Conservation (phyloP, 1,284 basidiomycete genomes). For the Volvariella surrecta region DNA sequence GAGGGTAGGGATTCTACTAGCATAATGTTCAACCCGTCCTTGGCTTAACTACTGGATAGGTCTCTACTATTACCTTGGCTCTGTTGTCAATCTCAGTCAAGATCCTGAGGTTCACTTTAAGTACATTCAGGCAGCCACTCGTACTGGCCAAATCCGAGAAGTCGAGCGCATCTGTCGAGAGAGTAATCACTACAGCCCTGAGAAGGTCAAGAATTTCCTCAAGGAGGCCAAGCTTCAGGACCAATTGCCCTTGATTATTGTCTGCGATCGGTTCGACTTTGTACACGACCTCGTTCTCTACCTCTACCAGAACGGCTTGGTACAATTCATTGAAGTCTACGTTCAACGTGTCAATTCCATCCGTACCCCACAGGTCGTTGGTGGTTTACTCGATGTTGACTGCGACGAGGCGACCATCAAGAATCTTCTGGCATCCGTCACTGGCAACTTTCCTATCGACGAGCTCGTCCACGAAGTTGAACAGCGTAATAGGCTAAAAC, state of each 20-base stretch:
- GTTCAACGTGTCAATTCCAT: conserved; percentile 98
- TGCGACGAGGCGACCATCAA: conserved; percentile 98
- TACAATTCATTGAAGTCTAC: conserved; percentile 98
- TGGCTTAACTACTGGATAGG: conserved; percentile 29
- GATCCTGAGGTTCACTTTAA: conserved; percentile 99
- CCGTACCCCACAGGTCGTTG: conserved; percentile 97
- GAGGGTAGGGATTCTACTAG: conserved; percentile 43
- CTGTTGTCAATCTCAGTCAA: conserved; percentile 93
- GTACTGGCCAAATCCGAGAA: conserved; percentile 97
- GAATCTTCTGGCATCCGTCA: conserved; percentile 86
- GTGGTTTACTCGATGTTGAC: conserved; percentile 95
- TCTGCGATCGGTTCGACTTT: conserved; percentile 99
- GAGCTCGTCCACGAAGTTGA: conserved; percentile 98
- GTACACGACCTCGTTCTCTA: conserved; percentile 99
- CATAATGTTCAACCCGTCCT: not conserved
- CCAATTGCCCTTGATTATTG: conserved; percentile 98
- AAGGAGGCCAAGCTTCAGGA: conserved; percentile 96
- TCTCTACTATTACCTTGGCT: conserved; percentile 83
- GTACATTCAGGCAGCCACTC: conserved; percentile 98
- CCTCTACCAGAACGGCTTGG: conserved; percentile 96
- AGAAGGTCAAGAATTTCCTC: conserved; percentile 99
- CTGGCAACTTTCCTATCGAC: conserved; percentile 96
- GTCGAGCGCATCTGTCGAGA: conserved; percentile 99
- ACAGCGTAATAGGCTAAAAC: conserved; percentile 91
- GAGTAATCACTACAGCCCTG: conserved; percentile 96